Conservation (phyloP, 2,329 filamentous ascomycete genomes). For the Colletotrichum sp. region DNA sequence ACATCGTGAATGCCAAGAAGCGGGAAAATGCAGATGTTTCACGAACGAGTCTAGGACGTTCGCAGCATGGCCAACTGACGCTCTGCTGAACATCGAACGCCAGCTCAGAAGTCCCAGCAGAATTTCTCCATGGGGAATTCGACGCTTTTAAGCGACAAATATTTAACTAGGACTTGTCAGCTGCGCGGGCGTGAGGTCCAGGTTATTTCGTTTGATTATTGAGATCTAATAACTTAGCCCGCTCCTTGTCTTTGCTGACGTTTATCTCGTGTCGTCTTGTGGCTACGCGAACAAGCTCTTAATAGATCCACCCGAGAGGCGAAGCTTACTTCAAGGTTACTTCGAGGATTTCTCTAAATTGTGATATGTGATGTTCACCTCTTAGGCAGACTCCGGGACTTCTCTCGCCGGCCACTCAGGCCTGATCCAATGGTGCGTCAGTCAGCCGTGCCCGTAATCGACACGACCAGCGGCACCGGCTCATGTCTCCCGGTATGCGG, state of each 20-base stretch:
- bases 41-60: background rate
- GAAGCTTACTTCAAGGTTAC: background rate
- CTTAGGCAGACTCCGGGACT: too few species aligned
- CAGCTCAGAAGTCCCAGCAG: too few species aligned
- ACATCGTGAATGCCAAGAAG: background rate
- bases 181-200: background rate
- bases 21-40: background rate
- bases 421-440: background rate
- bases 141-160: too few species aligned
- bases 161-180: background rate
- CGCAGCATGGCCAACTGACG: background rate
- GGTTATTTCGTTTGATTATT: background rate
- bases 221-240: too few species aligned
- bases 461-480: background rate
- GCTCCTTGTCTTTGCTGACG: background rate
- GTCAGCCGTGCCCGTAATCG: background rate
- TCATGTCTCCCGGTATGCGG: background rate
- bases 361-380: too few species aligned
- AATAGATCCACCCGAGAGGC: background rate
- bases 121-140: too few species aligned
- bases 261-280: background rate
- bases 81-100: background rate
- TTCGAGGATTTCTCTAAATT: too few species aligned
- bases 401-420: too few species aligned
- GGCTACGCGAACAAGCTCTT: background rate